These are phyloP conservation scores for Xylariales sp. DNA, from an alignment of 2,329 filamentous ascomycete species.

Conservation along the genomic window DNA sequence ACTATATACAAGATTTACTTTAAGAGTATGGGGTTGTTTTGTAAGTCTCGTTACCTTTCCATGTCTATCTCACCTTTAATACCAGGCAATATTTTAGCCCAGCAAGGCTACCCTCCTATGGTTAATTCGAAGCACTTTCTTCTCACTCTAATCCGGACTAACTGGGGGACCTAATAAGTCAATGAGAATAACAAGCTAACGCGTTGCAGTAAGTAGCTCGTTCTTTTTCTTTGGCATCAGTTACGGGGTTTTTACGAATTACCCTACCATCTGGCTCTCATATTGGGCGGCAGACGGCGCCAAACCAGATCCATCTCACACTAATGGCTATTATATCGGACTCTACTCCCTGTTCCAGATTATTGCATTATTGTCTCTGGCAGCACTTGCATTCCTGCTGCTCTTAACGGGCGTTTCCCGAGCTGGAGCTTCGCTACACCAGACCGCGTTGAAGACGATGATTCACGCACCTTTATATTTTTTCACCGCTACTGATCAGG, in stretches of 20 bases:
- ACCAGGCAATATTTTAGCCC: no score
- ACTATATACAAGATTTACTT: neutral
- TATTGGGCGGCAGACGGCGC: conserved; percentile 42
- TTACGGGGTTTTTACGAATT: conserved; percentile 42
- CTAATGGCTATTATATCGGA: conserved; percentile 43
- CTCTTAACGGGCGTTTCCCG: no score
- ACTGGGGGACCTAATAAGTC: no score
- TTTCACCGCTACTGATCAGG: conserved; percentile 54
- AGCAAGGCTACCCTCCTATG: no score
- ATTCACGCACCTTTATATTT: conserved; percentile 56
- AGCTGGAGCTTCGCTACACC: conserved; percentile 39
- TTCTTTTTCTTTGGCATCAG: conserved; percentile 32
- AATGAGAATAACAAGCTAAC: no score
- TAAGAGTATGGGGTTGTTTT: neutral
- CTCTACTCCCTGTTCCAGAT: conserved; percentile 35
- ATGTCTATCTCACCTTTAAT: neutral
- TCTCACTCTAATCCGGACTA: no score
- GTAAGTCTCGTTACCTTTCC: neutral
- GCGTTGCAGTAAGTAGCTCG: no score
- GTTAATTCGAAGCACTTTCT: no score
- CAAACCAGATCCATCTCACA: conserved; percentile 32
- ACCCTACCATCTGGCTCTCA: conserved; percentile 44
- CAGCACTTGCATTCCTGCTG: no score
- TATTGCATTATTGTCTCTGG: no score
- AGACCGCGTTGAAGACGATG: conserved; percentile 46